Percentiles rank a stretch among this genome's conserved stretches.
phyloP scores from a whole-genome alignment of 495 filamentous ascomycete species.

The Rostrohypoxylon terebratum region DNA sequence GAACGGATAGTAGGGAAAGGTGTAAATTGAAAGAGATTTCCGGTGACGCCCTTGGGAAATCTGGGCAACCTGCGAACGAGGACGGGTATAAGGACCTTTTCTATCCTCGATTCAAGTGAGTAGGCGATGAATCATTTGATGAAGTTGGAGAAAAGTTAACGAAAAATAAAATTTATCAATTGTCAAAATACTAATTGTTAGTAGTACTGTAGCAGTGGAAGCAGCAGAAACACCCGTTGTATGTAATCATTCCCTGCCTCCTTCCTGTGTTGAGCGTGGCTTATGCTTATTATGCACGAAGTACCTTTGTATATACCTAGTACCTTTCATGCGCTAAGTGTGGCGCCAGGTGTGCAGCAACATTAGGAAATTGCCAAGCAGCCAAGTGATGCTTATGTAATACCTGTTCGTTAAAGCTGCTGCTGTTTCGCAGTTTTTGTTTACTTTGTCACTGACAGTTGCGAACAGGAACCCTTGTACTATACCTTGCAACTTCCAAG shows the following conservation, averaged over 20 bases:
- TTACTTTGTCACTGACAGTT: conserved; percentile 42
- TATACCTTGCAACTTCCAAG: no score
- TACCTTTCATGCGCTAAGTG: not conserved
- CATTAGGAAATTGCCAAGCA: not conserved
- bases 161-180: not conserved
- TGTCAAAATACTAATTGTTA: not conserved
- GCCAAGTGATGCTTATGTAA: not conserved
- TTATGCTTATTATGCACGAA: not conserved
- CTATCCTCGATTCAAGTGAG: not conserved
- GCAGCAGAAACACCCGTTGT: not conserved
- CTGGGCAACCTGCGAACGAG: not conserved
- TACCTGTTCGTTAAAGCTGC: not conserved
- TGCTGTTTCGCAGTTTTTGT: conserved; percentile 29
- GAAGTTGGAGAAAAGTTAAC: not conserved
- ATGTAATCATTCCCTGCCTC: no score
- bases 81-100: not conserved
- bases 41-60: not conserved
- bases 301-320: not conserved
- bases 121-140: not conserved
- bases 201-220: not conserved
- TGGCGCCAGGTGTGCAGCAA: no score
- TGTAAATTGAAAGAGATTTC: not conserved
- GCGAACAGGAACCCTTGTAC: conserved; percentile 36
- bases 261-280: not conserved
- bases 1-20: conserved; percentile 9